Base-by-base conservation (phyloP, 352 stramenopile species). In the Phytophthora fragariaefolia region DNA sequence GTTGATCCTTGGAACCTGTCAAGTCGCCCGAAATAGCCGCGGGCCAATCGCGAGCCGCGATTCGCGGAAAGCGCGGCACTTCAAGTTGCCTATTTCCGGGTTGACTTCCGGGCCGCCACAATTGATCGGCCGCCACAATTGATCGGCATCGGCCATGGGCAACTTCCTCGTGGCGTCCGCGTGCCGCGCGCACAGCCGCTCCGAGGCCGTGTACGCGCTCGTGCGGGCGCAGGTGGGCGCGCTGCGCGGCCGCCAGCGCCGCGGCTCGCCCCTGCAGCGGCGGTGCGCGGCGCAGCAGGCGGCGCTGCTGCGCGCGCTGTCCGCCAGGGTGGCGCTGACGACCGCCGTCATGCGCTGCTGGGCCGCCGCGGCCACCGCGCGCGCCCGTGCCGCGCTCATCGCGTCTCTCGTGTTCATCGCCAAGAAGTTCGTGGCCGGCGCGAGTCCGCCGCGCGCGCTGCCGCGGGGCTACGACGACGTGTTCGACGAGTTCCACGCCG, bases 401-500 rank as follows among this genome's bases (percentile, higher is more conserved):
- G 43, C 61, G 15, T 73, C 58, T 2, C 52, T 78, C 43, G 61
- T 78, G 26, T 75, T 72, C 18, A 63, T 75, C 28, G 71, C 71
- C 45, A 72, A 75, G 62, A 72, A 78, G 66, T 61, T 75, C 34
- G 27, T 78, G 9, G 52, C 57, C 6, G 48, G 47, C 13, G 26
- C 60, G 45, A 69, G 10, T 4, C 47, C 66, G 43, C 61, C 61
- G 58, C 43, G 45, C 27, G 9, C 51, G 40, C 22, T 65, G 24
- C 15, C 45, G n/a, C 23, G 28, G 8, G 48, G 69, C 38, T 56
- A 59, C 28, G 66, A 78, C 49, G 58, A 78, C 58, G 61, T 78
- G 42, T 75, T 78, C 23, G 51, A 73, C 24, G 71, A 75, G 54
- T 78, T 78, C 27, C 56, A 78, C 26, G 66, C 66, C 6, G 66